These are phyloP conservation scores for Eucalyptus coolabah DNA, from an alignment of 345 rosid genomes.

Conservation along the genomic window DNA sequence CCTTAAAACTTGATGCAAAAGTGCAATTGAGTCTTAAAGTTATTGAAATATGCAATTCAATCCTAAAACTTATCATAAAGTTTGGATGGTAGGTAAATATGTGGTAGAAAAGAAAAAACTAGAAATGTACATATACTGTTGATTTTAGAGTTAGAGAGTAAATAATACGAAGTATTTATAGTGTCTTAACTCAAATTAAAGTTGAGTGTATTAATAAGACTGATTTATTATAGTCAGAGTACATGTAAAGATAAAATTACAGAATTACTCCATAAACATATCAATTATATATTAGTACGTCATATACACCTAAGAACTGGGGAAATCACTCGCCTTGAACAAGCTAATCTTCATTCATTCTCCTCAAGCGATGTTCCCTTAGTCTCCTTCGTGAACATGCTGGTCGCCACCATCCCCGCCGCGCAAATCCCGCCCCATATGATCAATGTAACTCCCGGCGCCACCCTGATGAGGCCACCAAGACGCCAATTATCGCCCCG, in stretches of 20 bases:
- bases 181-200: background rate
- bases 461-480: constrained; percentile 36
- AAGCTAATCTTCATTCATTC: constrained; percentile 10
- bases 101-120: background rate
- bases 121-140: background rate
- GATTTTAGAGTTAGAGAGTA: background rate
- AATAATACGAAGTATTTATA: background rate
- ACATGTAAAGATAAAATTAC: background rate
- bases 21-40: background rate
- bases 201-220: background rate
- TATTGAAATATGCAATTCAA: no score
- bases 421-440: background rate
- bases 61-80: background rate
- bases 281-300: background rate
- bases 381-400: constrained; percentile 42
- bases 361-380: constrained; percentile 15
- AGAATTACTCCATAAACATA: background rate
- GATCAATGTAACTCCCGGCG: constrained; percentile 6
- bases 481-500: constrained; percentile 57
- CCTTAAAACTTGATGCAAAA: fast-evolving
- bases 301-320: background rate
- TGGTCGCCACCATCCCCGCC: constrained; percentile 11
- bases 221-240: background rate
- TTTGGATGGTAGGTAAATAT: background rate
- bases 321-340: background rate